Evolutionary conservation across 345 rosid genomes (phyloP), one percentile per base, ranked within the genome.

Genomic region (Hibiscus tridactylites): DNA sequence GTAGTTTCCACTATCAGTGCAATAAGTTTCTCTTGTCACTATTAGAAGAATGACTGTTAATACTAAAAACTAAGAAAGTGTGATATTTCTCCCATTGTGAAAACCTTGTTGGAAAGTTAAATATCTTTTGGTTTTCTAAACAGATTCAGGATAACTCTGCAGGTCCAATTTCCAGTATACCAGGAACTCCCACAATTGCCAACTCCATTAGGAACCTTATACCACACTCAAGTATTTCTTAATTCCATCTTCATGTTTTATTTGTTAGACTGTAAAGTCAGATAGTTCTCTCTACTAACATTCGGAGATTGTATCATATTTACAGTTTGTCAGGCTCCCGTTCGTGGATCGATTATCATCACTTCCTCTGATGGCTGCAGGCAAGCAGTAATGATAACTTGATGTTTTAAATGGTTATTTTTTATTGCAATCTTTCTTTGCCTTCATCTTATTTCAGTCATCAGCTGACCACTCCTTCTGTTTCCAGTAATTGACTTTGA

Each of bases 131-230:
- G 9, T 29, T 61, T 56, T 46, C 74, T 52, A 65, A 28, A 63
- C 15, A 4, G 54, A 46, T 13, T 9, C 9, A 5, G 65, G 50
- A 56, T 44, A 37, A 57, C 77, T 76, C 33, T 73, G 82, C 85
- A 85, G 90, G 88, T 85, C 77, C 84, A 85, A 72, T 87, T 87
- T 79, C 95, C 89, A 2, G 75, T 84, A 24, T 87, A 80, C 80
- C 85, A 84, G 74, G 88, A 84, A 64, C 84, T 79, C 60, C 87
- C 84, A 76, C 95, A 79, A 64, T 74, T 85, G 69, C 95, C 88
- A 49, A 69, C 88, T 61, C 91, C 95, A 2, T 46, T 86, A 6
- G 90, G 91, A 76, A 74, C 86, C 62, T 74, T 88, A 61, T 79
- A 79, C 46, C 72, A 85, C 52, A 77, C 87, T 82, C 81, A 70